Evolutionary conservation across 345 rosid species (phyloP), one percentile per base, ranked within the genome.

Genomic region (Camelina sativa): DNA sequence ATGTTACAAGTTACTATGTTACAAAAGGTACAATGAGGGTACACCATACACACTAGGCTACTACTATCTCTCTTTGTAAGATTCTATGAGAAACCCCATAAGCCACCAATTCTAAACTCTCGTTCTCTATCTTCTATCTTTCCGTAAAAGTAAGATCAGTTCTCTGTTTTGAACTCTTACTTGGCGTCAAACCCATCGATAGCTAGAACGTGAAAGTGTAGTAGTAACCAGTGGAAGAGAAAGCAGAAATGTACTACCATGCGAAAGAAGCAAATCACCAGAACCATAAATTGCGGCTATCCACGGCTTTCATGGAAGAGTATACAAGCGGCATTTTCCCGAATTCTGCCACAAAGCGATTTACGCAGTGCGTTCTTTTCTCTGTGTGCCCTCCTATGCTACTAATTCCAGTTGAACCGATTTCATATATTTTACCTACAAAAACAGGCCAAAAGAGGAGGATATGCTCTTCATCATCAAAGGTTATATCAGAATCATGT

Each of bases 341-440:
- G 23, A 71, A 95, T 76, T 89, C 97, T 2, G 85, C 75, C 5
- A 83, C 97, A 50, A 92, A 92, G 77, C 88, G 84, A 73, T 95
- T 92, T 51, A 95, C 80, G 62, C 99, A 92, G 23, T 56, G 71
- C 1, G 87, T 82, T 83, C 99, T 86, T 83, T 61, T 92, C 65
- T 92, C 96, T 23, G 46, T 82, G 68, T 95, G 99, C 65, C 93
- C 97, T 79, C 97, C 97, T 86, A 92, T 37, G 82, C 89, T 89
- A 82, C 99, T 95, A 67, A 95, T 95, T 65, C 99, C 97, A 8
- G 93, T 90, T 23, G 97, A 92, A 74, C 99, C 99, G 52, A 92
- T 89, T 88, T 94, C 98, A 54, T 78, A 86, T 82, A 94, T 90
- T 72, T 88, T 94, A 52, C 98, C 98, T 94, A 67, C 69, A 77